Conservation (phyloP, 768 basidiomycete genomes). For the Mycena albidolilacea region DNA sequence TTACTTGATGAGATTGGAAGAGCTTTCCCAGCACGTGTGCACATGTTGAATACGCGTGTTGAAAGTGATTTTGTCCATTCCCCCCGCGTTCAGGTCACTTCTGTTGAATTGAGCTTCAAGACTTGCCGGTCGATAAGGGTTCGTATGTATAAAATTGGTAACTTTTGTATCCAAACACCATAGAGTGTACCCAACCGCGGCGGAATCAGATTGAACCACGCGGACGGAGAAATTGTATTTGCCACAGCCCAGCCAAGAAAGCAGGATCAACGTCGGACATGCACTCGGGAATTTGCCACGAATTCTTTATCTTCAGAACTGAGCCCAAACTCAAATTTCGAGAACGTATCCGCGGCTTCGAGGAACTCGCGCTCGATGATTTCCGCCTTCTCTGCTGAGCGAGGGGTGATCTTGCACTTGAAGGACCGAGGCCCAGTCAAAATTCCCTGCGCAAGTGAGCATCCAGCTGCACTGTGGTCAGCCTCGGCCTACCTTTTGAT, state of each 20-base stretch:
- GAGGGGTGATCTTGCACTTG: conserved; percentile 42
- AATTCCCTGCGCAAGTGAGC: conserved; percentile 28
- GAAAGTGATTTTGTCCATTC: too few species aligned
- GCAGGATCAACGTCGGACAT: not conserved
- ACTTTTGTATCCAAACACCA: too few species aligned
- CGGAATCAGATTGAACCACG: too few species aligned
- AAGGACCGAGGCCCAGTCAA: conserved; percentile 36
- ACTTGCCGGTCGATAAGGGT: too few species aligned
- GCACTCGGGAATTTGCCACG: conserved; percentile 14
- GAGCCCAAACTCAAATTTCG: conserved; percentile 34
- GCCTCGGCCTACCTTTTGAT: conserved; percentile 33
- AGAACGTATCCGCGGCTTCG: conserved; percentile 33
- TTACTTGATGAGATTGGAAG: not conserved
- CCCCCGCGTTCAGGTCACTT: too few species aligned
- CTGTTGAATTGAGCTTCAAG: too few species aligned
- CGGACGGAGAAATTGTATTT: too few species aligned
- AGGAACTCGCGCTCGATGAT: conserved; percentile 37
- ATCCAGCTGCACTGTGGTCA: not conserved
- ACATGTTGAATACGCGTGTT: too few species aligned
- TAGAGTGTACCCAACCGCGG: too few species aligned
- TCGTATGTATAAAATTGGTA: too few species aligned
- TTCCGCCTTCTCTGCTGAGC: conserved; percentile 33
- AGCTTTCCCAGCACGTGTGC: too few species aligned
- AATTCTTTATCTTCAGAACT: conserved; percentile 32
- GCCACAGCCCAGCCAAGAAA: too few species aligned